Percentiles rank a stretch among this genome's conserved stretches.
Conservation (phyloP, 2,329 filamentous ascomycete species). For the Aureobasidium sp. region DNA sequence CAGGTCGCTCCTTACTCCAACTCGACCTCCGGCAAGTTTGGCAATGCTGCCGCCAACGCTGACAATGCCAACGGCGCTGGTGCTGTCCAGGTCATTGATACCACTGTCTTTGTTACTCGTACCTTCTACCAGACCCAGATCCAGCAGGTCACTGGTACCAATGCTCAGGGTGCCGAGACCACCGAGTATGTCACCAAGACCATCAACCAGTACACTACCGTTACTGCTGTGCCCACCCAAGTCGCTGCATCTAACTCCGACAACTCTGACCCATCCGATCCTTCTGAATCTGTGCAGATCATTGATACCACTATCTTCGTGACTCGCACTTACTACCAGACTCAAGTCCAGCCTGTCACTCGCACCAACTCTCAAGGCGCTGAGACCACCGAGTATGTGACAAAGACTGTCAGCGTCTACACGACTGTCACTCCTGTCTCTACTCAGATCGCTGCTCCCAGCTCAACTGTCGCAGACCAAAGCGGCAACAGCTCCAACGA, state of each 20-base stretch:
- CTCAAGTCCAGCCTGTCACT: background rate
- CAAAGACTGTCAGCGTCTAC: background rate
- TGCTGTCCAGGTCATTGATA: background rate
- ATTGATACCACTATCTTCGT: background rate
- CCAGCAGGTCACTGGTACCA: background rate
- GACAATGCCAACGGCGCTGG: background rate
- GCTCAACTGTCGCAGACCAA: background rate
- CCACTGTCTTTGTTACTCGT: background rate
- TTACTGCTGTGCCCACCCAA: background rate
- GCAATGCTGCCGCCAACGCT: background rate
- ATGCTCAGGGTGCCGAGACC: slow-evolving; percentile 1
- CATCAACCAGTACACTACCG: slow-evolving; percentile 6
- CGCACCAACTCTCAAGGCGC: slow-evolving; percentile 3
- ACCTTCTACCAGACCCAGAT: slow-evolving; percentile 9
- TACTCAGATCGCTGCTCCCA: background rate
- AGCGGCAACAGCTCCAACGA: background rate
- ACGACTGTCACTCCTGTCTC: slow-evolving; percentile 8
- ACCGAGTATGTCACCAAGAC: slow-evolving; percentile 13
- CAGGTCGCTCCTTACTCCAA: slow-evolving; percentile 6
- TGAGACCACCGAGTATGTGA: slow-evolving; percentile 10
- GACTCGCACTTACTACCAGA: slow-evolving; percentile 7
- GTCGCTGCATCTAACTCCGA: background rate
- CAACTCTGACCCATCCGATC: background rate
- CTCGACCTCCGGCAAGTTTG: background rate
- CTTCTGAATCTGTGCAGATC: background rate